Evolutionary conservation across 257 asterid genomes (phyloP), one percentile per base, ranked within the genome.

Genomic region (Scutellaria minor): DNA sequence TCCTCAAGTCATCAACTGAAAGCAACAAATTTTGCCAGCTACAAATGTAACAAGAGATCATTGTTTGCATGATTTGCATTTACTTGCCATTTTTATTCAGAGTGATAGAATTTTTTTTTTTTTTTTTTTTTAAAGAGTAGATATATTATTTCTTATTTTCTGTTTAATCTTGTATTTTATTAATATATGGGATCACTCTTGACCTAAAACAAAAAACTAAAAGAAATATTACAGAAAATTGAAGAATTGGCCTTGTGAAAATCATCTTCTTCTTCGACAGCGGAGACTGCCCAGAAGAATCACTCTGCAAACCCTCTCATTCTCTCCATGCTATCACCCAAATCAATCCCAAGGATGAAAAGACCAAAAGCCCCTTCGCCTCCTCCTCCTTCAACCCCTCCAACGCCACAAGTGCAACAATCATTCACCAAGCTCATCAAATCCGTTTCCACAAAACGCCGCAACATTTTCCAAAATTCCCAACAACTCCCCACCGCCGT

Each of bases 401-500:
- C 86, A 5, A 52, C 86, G 20, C 80, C 80, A 5, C 87, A 77
- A 2, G 81, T 64, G 8, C 81, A 57, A 6, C 80, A 64, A 12
- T 70, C 81, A 71, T 31, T 35, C 74, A 63, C 18, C 80, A 85
- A 73, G 58, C 75, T 68, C 77, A 72, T 63, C 71, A 54, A 64
- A 9, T 82, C 78, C 69, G 14, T 81, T 62, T 79, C 88, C 81
- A 50, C 6, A 0, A 87, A 74, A 77, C 85, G 86, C 74, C 84
- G 85, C 41, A 84, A 69, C 75, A 70, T 84, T 54, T 78, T 81
- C 22, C 84, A 65, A 71, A 83, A 74, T 65, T 70, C 85, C 67
- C 80, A 62, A 64, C 68, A 83, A 24, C 52, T 48, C 55, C 76
- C 82, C 75, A 39, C 79, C 68, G 72, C 71, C 52, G 54, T 78